phyloP scores from a whole-genome alignment of 148 eudicot genomes.

The Cornus suecica region DNA sequence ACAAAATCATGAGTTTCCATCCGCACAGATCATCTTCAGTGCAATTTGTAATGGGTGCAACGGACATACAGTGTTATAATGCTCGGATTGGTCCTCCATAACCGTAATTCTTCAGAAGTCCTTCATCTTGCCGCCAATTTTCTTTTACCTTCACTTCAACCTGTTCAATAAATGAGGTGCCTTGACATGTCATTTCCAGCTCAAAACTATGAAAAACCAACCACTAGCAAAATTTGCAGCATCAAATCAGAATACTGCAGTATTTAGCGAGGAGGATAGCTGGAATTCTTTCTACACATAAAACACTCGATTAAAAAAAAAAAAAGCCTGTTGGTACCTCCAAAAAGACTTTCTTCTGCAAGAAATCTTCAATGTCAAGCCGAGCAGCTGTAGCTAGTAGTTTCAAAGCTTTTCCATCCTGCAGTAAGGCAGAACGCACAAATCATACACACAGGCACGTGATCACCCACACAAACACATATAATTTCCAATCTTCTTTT shows the following conservation, averaged over 20 bases:
- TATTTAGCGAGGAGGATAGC: background rate
- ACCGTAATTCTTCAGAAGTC: constrained; percentile 72
- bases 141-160: constrained; percentile 88
- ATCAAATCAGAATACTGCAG: background rate
- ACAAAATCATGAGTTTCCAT: background rate
- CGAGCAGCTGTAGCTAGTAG: constrained; percentile 95
- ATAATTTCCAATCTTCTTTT: background rate
- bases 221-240: background rate
- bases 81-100: constrained; percentile 78
- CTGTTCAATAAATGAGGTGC: constrained; percentile 35
- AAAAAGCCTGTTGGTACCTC: constrained; percentile 47
- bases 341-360: constrained; percentile 93
- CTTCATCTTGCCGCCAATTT: constrained; percentile 97
- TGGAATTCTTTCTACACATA: background rate
- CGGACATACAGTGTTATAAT: constrained; percentile 21
- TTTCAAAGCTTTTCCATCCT: constrained; percentile 96
- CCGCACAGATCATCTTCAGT: background rate
- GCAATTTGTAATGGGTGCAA: background rate
- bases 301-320: too few relatives aligned
- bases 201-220: background rate
- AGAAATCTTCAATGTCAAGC: constrained; percentile 95
- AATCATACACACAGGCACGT: background rate
- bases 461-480: background rate
- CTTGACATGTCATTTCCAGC: background rate
- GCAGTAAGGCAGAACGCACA: constrained; percentile 14